Evolutionary conservation across 306 rosid species (phyloP).

Genomic region (Psophocarpus tetragonolobus): DNA sequence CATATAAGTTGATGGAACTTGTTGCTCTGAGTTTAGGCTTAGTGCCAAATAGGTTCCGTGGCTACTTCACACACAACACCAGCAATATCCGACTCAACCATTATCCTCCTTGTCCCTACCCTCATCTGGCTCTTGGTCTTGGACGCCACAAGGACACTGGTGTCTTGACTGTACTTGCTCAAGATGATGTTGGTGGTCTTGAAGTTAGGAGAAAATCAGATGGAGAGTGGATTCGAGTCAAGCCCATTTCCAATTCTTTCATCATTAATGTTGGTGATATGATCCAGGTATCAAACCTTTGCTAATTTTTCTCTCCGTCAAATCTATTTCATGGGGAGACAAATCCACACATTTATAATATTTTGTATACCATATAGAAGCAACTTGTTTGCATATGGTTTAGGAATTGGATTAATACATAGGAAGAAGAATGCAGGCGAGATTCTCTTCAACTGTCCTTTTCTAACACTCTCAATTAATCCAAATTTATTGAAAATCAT

Average conservation of each 20-base stretch:
- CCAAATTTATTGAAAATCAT: no score
- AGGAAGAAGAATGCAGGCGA: no score
- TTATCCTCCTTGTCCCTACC: slow-evolving; percentile 78
- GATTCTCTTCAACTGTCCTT: no score
- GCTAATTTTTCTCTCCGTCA: background rate
- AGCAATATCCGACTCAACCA: slow-evolving; percentile 60
- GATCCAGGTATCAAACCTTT: slow-evolving; percentile 55
- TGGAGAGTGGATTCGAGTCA: slow-evolving; percentile 71
- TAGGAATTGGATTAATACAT: background rate
- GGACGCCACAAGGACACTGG: slow-evolving; percentile 89
- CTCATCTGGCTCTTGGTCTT: slow-evolving; percentile 76
- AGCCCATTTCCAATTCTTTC: slow-evolving; percentile 59
- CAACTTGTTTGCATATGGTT: background rate
- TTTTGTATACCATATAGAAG: background rate
- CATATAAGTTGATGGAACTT: slow-evolving; percentile 57
- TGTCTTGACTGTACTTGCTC: slow-evolving; percentile 70
- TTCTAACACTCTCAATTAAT: no score
- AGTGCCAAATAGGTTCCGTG: slow-evolving; percentile 44
- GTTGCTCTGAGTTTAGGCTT: slow-evolving; percentile 63
- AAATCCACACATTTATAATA: background rate
- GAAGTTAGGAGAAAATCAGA: slow-evolving; percentile 66
- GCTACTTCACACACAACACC: slow-evolving; percentile 56
- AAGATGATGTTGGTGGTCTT: slow-evolving; percentile 75
- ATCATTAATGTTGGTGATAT: slow-evolving; percentile 76
- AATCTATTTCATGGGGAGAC: background rate